Evolutionary conservation across 2,329 filamentous ascomycete species (phyloP), one percentile per base, ranked within the genome.

Genomic region (Phialocephala sp.): DNA sequence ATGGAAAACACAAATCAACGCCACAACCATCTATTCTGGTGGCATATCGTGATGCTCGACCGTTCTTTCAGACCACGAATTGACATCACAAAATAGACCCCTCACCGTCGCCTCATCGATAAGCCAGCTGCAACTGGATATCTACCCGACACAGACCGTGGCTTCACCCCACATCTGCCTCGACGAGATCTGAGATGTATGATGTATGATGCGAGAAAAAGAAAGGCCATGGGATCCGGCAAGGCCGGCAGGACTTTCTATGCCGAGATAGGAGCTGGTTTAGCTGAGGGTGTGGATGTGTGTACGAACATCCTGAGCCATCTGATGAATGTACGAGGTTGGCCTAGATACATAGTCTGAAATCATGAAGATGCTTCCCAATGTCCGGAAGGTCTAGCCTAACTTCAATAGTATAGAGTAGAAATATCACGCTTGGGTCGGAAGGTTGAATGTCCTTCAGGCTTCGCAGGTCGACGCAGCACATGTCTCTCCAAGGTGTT

Each of bases 81-180:
- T 54, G 50, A 54, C 50, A 54, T n/a, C 45, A 50, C 45, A 50
- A 50, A 54, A 54, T 54, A 11, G 24, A 54, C 24, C 27, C 50
- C 50, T 32, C 9, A 22, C 50, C 27, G 50, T 54, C 22, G 50
- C 50, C 50, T 54, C 50, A 54, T 24, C 35, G 27, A 54, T 54
- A 54, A 24, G 32, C 15, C 14, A 50, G 45, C n/a, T 50, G 62
- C 14, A 35, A 37, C 39, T 57, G 27, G 39, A 59, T 63, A 52
- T 63, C 61, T 59, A 37, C 18, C 27, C 45, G 59, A 65, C 41
- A 52, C 63, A 36, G 36, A 18, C 57, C 62, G 27, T 41, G 12
- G 35, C 36, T 45, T 59, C 58, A 65, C 47, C 45, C 58, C 59
- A 62, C 24, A 45, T 62, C 35, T 55, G 54, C 54, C 63, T 59